Base-by-base conservation (phyloP, 2,329 filamentous ascomycete species). In the Metarhizium rileyi region DNA sequence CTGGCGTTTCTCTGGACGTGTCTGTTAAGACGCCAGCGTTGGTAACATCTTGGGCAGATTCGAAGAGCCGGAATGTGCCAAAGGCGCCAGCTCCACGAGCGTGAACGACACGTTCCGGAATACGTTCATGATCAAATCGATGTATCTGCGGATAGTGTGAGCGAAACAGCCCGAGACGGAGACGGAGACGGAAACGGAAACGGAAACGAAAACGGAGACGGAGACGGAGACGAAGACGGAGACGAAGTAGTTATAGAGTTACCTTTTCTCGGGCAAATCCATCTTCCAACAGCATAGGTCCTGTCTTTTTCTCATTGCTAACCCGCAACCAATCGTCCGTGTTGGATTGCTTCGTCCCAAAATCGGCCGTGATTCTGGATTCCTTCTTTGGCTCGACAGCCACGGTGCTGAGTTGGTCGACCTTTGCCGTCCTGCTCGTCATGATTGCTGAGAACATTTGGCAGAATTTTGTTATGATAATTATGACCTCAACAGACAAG, bases 271-370 rank as follows among this genome's bases (percentile, higher is more conserved):
- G 48, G 36, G 20, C 51, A 43, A 52, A 52, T 1, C 12, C 73
- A 55, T 93, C 87, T 60, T 93, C 87, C 3, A 93, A 63, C 0
- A 90, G 69, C 58, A 66, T 64, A 0, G 87, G 85, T 0, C 87
- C 87, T 2, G 74, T 81, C 49, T 80, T 71, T 44, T 86, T 75
- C 3, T 81, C 73, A 33, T 70, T 81, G 25, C 71, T 76, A 5
- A 84, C 74, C 47, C 78, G 80, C 48, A 94, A 71, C 87, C 87
- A 93, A 62, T 90, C 77, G 60, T 95, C 89, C 1, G 84, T 83
- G 58, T 84, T 84, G 40, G 72, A 70, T 59, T 89, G 77, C 66
- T 84, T 87, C 26, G 84, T 80, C 22, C 89, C 89, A 67, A 77
- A 87, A 60, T 95, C 88, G 45, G 83, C 84, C 0, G 87, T 91